Conservation (phyloP, 2,329 filamentous ascomycete genomes). For the Fusarium sambucinum region DNA sequence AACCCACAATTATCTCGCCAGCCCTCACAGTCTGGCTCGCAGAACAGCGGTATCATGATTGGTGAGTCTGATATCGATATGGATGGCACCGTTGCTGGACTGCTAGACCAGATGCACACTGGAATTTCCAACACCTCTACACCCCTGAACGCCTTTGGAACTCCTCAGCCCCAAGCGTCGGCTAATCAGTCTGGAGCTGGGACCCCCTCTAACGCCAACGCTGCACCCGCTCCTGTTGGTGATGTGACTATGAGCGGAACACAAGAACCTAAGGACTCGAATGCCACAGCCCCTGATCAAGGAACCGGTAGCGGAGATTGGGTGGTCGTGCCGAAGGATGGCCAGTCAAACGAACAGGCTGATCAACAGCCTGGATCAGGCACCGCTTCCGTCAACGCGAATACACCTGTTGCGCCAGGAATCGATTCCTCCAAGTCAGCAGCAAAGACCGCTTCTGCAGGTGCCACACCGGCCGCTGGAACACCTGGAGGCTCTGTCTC, state of each 20-base stretch:
- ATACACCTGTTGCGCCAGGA: conserved; percentile 49
- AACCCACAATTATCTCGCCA: conserved; percentile 62
- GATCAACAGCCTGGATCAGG: conserved; percentile 32
- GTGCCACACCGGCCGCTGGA: conserved; percentile 44
- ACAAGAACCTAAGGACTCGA: conserved; percentile 51
- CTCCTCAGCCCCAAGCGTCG: conserved; percentile 71
- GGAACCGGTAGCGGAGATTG: conserved; percentile 73
- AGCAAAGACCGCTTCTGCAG: conserved; percentile 38
- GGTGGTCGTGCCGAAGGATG: conserved; percentile 79
- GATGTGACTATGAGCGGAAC: conserved; percentile 68
- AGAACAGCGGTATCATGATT: conserved; percentile 66
- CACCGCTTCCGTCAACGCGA: conserved; percentile 40
- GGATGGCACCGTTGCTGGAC: conserved; percentile 71
- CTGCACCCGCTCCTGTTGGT: conserved; percentile 56
- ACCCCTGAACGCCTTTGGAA: conserved; percentile 69
- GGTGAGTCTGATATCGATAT: conserved; percentile 74
- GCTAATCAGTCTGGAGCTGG: conserved; percentile 66
- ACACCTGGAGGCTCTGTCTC: conserved; percentile 58
- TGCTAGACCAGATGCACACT: conserved; percentile 77
- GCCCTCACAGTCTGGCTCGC: conserved; percentile 67
- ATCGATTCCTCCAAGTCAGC: conserved; percentile 41
- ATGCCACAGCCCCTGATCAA: conserved; percentile 61
- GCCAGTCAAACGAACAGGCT: conserved; percentile 56
- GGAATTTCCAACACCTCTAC: conserved; percentile 71
- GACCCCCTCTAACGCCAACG: conserved; percentile 65